These are phyloP conservation scores for Fraxinus baroniana DNA, from an alignment of 305 asterid species.

Conservation along the genomic window DNA sequence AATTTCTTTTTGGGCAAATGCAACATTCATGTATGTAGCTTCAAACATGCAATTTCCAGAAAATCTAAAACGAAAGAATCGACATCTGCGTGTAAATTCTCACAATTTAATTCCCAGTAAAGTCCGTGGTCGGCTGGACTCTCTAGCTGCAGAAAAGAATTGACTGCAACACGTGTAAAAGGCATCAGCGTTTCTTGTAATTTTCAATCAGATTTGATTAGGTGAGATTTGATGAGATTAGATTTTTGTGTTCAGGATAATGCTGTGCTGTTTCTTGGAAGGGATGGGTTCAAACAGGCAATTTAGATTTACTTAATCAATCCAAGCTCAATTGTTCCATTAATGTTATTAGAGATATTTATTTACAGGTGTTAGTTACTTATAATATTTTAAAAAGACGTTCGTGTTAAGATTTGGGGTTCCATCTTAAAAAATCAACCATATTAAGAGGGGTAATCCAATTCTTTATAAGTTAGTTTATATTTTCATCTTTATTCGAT, in stretches of 20 bases:
- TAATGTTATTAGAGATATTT: not conserved
- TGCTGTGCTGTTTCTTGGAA: not conserved
- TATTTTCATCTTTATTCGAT: too few species aligned
- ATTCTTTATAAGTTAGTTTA: too few species aligned
- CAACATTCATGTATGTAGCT: not conserved
- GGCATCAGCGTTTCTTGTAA: not conserved
- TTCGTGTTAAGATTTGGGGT: too few species aligned
- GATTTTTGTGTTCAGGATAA: not conserved
- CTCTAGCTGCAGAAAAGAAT: too few species aligned
- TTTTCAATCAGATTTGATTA: not conserved
- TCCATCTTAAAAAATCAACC: too few species aligned
- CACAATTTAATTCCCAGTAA: not conserved
- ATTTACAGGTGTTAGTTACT: too few species aligned
- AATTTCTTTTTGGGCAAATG: not conserved
- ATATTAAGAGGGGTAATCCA: too few species aligned
- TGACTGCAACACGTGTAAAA: not conserved
- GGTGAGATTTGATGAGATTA: too few species aligned
- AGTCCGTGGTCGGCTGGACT: not conserved
- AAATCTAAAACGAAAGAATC: not conserved
- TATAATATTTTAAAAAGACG: too few species aligned
- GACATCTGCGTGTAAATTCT: not conserved
- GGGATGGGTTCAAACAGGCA: constrained; percentile 1
- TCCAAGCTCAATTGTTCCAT: not conserved
- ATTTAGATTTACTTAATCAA: not conserved
- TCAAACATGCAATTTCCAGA: not conserved